Evolutionary conservation across 2,329 filamentous ascomycete genomes (phyloP), one percentile per base, ranked within the genome.

Genomic region (Trichocomaceae sp.): DNA sequence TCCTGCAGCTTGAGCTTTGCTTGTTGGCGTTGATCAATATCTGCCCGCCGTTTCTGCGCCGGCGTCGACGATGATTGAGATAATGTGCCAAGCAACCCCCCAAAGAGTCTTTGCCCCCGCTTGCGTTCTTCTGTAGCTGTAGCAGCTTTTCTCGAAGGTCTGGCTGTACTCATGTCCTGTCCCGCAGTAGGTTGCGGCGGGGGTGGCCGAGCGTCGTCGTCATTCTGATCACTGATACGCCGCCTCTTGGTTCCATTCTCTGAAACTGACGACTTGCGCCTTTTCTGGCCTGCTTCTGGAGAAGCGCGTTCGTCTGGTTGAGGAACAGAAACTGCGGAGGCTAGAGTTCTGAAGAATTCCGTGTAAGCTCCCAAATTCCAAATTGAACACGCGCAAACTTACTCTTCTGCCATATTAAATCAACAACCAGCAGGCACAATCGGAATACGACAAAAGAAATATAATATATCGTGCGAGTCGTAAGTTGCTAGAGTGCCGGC

Each of bases 21-120:
- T 66, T 87, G 83, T 71, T 91, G 89, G 62, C 85, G 85, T 71
- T 83, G 85, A 74, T 93, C 90, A 69, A 92, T 90, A 69, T 92
- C 90, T 58, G 81, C 81, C 55, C 88, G 84, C 63, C 83, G 84
- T 72, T 81, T 86, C 72, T 86, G 75, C 59, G 83, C 76, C 78
- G 82, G 61, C 74, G 78, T 75, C 67, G 77, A 81, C 66, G 79
- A 80, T 63, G 81, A 85, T 72, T 92, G 87, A 70, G 86, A 90
- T 57, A 95, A 79, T 37, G 87, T 89, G 68, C 80, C 88, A 57
- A 93, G 76, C 55, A 95, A 74, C 35, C 86, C 88, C 58, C 92
- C 91, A 67, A 96, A 96, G 58, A 97, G 78, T 52, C 92, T 82
- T 70, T 88, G 86, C 20, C 88, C 88, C 37, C 92, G 86, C 68